A percentile compares a stretch with the other conserved stretches of the same genome.
phyloP scores from a whole-genome alignment of 1,284 basidiomycete species.

The Vanrija sp. region DNA sequence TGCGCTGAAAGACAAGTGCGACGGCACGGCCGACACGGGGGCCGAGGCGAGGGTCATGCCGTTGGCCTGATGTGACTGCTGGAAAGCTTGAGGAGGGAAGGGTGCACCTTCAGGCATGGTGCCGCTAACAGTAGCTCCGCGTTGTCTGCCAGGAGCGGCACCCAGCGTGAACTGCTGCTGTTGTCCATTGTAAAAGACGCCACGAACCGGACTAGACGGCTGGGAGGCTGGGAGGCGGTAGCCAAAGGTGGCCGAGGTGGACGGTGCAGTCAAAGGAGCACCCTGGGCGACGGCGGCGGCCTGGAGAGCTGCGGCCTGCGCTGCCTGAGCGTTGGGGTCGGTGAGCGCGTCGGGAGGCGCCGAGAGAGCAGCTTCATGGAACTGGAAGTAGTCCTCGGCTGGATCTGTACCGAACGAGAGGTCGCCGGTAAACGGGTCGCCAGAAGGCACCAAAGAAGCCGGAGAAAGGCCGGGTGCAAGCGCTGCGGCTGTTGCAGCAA shows the following conservation, averaged over 20 bases:
- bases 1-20: slow-evolving; percentile 33
- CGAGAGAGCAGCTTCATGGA: slow-evolving; percentile 25
- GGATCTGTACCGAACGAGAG: slow-evolving; percentile 19
- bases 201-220: slow-evolving; percentile 38
- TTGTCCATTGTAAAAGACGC: slow-evolving; percentile 23
- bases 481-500: slow-evolving; percentile 9
- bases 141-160: slow-evolving; percentile 25
- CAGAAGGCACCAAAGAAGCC: slow-evolving; percentile 29
- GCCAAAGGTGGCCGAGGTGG: slow-evolving; percentile 12
- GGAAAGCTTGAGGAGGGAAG: slow-evolving; percentile 7
- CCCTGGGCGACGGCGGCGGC: neutral
- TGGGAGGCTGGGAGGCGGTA: slow-evolving; percentile 41
- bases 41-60: slow-evolving; percentile 10
- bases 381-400: slow-evolving; percentile 40
- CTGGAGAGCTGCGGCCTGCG: neutral
- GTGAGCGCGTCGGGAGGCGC: neutral
- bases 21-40: slow-evolving; percentile 25
- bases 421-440: slow-evolving; percentile 39
- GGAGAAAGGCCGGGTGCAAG: slow-evolving; percentile 30
- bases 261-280: slow-evolving; percentile 4
- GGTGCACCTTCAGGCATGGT: slow-evolving; percentile 11
- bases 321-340: neutral
- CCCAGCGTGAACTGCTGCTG: slow-evolving; percentile 20
- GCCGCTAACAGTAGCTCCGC: slow-evolving; percentile 44
- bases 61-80: neutral